Base-by-base conservation (phyloP, 1,139 yeast genomes). In the Waltiozyma sp. region DNA sequence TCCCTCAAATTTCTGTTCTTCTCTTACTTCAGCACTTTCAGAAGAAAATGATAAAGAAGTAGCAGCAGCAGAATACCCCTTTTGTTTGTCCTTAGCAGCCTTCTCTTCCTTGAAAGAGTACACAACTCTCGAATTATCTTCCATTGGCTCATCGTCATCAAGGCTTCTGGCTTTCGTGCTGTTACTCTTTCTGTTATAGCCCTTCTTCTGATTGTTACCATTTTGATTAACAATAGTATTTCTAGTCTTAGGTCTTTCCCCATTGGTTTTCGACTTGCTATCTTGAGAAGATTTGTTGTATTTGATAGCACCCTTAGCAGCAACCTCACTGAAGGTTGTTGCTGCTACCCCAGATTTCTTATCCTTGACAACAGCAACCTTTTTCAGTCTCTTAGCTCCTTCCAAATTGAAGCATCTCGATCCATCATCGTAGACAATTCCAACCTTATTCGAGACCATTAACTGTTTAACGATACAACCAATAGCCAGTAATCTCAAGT, bases 401-500 rank as follows among this genome's bases (percentile, higher is more conserved):
- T 41, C 46, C 7, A 59, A 38, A 19, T 46, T 44, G 43, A 59
- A 57, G 21, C 42, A 18, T 11, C 47, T 45, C 3, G 44, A 40
- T 0, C 40, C 39, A 7, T 50, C 45, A 46, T 59, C 57, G 52
- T 62, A 66, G 21, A 43, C 47, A 8, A 69, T 58, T 11, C 63
- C 67, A 37, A 61, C 57, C 14, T 54, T 50, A 46, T 68, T 68
- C 14, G 58, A 52, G 14, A 43, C 42, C 31, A 55, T 24, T 2
- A 53, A 46, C 40, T 58, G 56, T 42, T 58, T 64, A 6, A 69
- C 64, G 35, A 68, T 49, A 37, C 56, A 55, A 10, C 63, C 62
- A 31, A 71, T 57, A 0, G 73, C 64, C 19, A 60, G 43, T 5
- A 69, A 40, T 49, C 75, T 61, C 26, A 66, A 47, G 3, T 49